A percentile compares a stretch with the other conserved stretches of the same genome.
Conservation (phyloP, 1,284 basidiomycete species). For the Quambalaria eucalypti region DNA sequence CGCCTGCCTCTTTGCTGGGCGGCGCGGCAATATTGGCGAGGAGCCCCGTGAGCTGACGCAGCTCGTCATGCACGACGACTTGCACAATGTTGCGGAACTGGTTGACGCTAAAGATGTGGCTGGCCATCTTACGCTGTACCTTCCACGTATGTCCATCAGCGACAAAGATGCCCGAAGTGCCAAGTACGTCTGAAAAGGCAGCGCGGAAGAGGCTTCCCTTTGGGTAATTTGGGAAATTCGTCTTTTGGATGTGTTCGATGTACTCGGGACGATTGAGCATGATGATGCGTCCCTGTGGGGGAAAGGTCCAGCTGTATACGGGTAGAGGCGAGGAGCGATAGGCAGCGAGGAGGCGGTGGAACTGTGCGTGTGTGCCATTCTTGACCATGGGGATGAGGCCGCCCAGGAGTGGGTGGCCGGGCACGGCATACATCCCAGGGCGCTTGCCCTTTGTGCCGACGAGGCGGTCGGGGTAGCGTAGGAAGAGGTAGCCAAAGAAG, state of each 20-base stretch:
- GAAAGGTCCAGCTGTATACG: neutral
- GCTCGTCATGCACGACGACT: conserved; percentile 27
- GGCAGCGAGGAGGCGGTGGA: neutral
- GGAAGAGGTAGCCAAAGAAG: neutral
- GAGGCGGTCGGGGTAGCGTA: neutral
- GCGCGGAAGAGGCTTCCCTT: conserved; percentile 23
- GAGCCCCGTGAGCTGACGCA: conserved; percentile 18
- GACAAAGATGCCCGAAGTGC: conserved; percentile 30
- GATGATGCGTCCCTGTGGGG: conserved; percentile 15
- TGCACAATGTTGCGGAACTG: conserved; percentile 33
- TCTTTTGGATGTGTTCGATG: conserved; percentile 42
- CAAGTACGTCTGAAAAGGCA: conserved; percentile 24
- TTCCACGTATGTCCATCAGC: conserved; percentile 42
- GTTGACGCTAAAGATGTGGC: conserved; percentile 36
- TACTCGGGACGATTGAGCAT: conserved; percentile 25
- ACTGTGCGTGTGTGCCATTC: neutral
- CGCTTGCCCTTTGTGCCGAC: neutral
- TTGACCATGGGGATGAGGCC: neutral
- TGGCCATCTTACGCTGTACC: conserved; percentile 35
- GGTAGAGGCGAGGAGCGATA: neutral
- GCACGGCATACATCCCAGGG: neutral
- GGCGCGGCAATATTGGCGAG: conserved; percentile 12
- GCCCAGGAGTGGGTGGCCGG: neutral
- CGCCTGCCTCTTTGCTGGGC: too few species aligned
- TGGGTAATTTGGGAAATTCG: conserved; percentile 40